Evolutionary conservation across 2,329 filamentous ascomycete genomes (phyloP).

Genomic region (Dactylellina cionopaga): DNA sequence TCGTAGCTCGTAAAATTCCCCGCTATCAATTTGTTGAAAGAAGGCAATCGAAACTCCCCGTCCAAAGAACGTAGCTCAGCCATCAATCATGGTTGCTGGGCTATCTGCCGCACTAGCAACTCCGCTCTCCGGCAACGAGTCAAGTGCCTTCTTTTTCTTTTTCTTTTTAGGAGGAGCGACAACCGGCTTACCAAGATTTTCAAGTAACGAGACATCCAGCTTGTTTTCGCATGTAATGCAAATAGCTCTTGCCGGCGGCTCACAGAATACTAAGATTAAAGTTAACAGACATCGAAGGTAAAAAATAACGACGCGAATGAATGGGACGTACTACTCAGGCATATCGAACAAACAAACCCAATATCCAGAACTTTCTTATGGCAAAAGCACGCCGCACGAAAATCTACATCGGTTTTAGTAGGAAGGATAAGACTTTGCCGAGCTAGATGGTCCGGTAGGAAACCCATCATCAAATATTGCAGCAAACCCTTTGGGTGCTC

Average conservation of each 20-base stretch:
- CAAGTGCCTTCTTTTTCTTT: slow-evolving; percentile 68
- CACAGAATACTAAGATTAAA: slow-evolving; percentile 73
- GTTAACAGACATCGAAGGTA: background rate
- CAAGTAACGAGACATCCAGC: slow-evolving; percentile 69
- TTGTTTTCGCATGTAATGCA: slow-evolving; percentile 86
- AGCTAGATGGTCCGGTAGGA: slow-evolving; percentile 76
- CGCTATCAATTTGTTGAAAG: slow-evolving; percentile 24
- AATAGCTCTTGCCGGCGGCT: slow-evolving; percentile 70
- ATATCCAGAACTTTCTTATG: slow-evolving; percentile 89
- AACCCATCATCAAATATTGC: slow-evolving; percentile 91
- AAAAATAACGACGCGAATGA: no score
- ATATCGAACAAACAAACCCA: slow-evolving; percentile 95
- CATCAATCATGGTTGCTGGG: slow-evolving; percentile 64
- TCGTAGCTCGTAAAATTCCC: no score
- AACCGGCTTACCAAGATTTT: slow-evolving; percentile 80
- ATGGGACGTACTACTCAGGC: slow-evolving; percentile 76
- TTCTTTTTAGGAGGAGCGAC: slow-evolving; percentile 78
- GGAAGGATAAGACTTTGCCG: slow-evolving; percentile 77
- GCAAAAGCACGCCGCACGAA: slow-evolving; percentile 97
- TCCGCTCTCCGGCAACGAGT: slow-evolving; percentile 65
- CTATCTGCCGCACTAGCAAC: slow-evolving; percentile 71
- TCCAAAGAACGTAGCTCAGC: slow-evolving; percentile 50
- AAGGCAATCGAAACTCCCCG: slow-evolving; percentile 31
- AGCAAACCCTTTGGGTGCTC: slow-evolving; percentile 76
- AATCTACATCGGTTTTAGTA: slow-evolving; percentile 87